phyloP scores from a whole-genome alignment of 768 basidiomycete genomes.

The Postia placenta region DNA sequence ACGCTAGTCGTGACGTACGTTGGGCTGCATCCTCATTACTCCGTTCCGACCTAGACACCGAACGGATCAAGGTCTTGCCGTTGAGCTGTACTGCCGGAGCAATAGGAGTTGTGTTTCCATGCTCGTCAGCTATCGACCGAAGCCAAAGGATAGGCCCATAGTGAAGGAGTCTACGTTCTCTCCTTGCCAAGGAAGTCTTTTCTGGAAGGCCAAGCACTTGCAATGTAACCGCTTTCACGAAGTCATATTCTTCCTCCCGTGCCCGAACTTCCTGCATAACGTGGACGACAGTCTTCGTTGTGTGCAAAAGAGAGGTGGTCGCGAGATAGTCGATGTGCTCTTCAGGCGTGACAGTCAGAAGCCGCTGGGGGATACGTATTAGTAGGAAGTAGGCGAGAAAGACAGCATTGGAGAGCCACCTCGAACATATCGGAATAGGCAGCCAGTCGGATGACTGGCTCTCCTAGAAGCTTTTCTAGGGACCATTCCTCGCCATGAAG shows the following conservation, averaged over 20 bases:
- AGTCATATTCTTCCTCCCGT: constrained; percentile 82
- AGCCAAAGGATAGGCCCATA: constrained; percentile 25
- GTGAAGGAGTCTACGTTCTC: constrained; percentile 71
- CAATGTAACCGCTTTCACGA: constrained; percentile 52
- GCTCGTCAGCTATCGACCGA: neutral
- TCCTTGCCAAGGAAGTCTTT: constrained; percentile 47
- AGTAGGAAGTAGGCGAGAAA: neutral
- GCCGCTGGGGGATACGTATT: constrained; percentile 29
- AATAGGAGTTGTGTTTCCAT: neutral
- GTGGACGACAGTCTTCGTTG: constrained; percentile 65
- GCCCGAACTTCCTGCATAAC: constrained; percentile 82
- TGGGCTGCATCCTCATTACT: neutral
- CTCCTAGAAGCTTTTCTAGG: constrained; percentile 61
- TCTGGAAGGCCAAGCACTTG: constrained; percentile 57
- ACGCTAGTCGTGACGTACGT: constrained; percentile 5
- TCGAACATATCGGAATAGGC: constrained; percentile 69
- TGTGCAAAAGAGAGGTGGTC: constrained; percentile 57
- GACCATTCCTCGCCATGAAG: constrained; percentile 47
- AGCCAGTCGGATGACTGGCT: constrained; percentile 69
- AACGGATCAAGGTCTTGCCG: neutral
- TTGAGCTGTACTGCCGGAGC: neutral
- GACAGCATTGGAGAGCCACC: constrained; percentile 37
- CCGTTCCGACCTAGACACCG: neutral
- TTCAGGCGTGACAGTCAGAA: constrained; percentile 64
- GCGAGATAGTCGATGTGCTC: constrained; percentile 66